A percentile compares a stretch with the other conserved stretches of the same genome.
Evolutionary conservation across 1,139 yeast species (phyloP).

Genomic region (Lipomyces yarrowii): DNA sequence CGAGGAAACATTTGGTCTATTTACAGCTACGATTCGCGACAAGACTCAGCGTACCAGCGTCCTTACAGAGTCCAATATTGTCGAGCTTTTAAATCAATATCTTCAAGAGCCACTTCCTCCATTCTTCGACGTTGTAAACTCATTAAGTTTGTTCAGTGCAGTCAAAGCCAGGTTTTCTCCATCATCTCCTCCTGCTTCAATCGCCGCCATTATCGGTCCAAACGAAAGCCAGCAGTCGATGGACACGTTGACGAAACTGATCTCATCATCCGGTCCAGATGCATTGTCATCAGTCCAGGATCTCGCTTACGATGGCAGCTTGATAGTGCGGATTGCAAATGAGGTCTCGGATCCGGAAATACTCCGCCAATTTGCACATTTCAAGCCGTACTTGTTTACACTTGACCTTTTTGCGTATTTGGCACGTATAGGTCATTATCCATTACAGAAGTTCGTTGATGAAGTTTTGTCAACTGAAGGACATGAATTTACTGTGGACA

Average conservation of each 20-base stretch:
- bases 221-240: constrained; percentile 1
- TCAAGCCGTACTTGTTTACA: constrained; percentile 39
- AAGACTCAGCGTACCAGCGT: neutral
- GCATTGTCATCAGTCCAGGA: constrained; percentile 20
- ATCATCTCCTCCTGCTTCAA: constrained; percentile 10
- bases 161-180: constrained; percentile 16
- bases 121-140: constrained; percentile 9
- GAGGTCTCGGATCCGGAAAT: constrained; percentile 26
- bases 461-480: constrained; percentile 34
- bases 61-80: constrained; percentile 13
- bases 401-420: constrained; percentile 44
- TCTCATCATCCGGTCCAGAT: constrained; percentile 13
- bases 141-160: constrained; percentile 10
- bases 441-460: constrained; percentile 40
- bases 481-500: constrained; percentile 39
- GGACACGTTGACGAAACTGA: constrained; percentile 15
- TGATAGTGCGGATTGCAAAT: constrained; percentile 31
- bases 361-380: constrained; percentile 37
- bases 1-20: constrained; percentile 10
- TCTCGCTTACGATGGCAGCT: constrained; percentile 29
- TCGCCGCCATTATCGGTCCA: constrained; percentile 19
- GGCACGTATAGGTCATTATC: constrained; percentile 38
- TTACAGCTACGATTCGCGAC: constrained; percentile 14
- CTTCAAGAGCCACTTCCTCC: constrained; percentile 11
- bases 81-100: constrained; percentile 11